Conservation (phyloP, 2,329 filamentous ascomycete species). For the Penicillium fuscoglaucum region DNA sequence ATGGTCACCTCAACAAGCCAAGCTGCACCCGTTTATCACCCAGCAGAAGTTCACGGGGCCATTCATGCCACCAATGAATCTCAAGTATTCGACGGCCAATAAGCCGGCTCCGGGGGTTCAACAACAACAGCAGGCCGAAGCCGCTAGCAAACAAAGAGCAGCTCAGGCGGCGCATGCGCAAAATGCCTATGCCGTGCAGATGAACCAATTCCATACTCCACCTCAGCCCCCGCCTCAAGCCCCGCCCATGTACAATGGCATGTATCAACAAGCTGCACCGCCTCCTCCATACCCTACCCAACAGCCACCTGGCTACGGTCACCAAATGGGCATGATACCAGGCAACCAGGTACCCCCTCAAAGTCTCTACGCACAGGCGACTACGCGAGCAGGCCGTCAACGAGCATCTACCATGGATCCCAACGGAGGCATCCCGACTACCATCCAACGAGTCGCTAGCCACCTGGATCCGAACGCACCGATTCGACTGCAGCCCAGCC, state of each 20-base stretch:
- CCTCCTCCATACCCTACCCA: slow-evolving; percentile 81
- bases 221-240: slow-evolving; percentile 45
- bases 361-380: slow-evolving; percentile 71
- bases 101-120: slow-evolving; percentile 90
- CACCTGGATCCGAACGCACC: slow-evolving; percentile 93
- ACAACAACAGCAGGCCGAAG: slow-evolving; percentile 93
- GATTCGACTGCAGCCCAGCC: slow-evolving; percentile 90
- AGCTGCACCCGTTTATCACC: slow-evolving; percentile 96
- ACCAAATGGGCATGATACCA: slow-evolving; percentile 69
- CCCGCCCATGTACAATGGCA: slow-evolving; percentile 75
- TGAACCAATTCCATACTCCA: slow-evolving; percentile 55
- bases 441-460: slow-evolving; percentile 91
- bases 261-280: slow-evolving; percentile 72
- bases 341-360: slow-evolving; percentile 72
- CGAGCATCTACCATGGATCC: slow-evolving; percentile 96
- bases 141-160: slow-evolving; percentile 86
- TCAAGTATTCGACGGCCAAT: slow-evolving; percentile 82
- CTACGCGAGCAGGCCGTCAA: slow-evolving; percentile 75
- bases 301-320: slow-evolving; percentile 67
- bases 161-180: slow-evolving; percentile 66
- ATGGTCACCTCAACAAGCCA: slow-evolving; percentile 97
- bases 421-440: slow-evolving; percentile 85
- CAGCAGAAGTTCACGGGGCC: slow-evolving; percentile 96
- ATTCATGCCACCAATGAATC: slow-evolving; percentile 95
- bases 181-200: slow-evolving; percentile 66